phyloP scores from a whole-genome alignment of 805 yeast genomes.

The Cyberlindnera mrakii region DNA sequence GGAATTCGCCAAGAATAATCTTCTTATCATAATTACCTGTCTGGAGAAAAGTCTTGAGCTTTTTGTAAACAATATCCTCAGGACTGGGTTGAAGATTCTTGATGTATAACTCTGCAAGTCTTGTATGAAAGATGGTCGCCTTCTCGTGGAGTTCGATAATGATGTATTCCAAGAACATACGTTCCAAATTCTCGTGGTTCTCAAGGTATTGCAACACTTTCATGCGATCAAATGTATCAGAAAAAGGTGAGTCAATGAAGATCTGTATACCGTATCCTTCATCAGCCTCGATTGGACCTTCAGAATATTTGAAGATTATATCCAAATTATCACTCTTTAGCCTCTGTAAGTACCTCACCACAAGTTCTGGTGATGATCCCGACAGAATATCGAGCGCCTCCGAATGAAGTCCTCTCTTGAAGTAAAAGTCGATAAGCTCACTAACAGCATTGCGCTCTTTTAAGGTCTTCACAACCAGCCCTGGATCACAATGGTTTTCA shows the following conservation, averaged over 20 bases:
- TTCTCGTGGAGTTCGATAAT: constrained; percentile 34
- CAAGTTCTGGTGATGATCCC: constrained; percentile 21
- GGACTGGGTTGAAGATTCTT: constrained; percentile 17
- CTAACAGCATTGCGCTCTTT: constrained; percentile 41
- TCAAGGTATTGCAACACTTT: constrained; percentile 50
- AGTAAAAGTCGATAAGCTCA: constrained; percentile 76
- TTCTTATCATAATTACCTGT: constrained; percentile 27
- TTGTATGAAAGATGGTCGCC: constrained; percentile 34
- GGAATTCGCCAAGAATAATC: constrained; percentile 23
- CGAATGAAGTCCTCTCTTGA: constrained; percentile 51
- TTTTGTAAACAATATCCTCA: constrained; percentile 22
- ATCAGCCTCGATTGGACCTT: constrained; percentile 41
- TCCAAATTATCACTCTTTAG: constrained; percentile 43
- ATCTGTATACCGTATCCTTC: constrained; percentile 37
- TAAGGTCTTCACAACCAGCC: constrained; percentile 51
- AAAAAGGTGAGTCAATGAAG: constrained; percentile 58
- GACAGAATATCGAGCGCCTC: constrained; percentile 61
- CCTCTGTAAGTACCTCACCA: constrained; percentile 51
- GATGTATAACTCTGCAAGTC: constrained; percentile 41
- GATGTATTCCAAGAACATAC: constrained; percentile 48
- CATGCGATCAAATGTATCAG: constrained; percentile 49
- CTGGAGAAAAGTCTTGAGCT: constrained; percentile 29
- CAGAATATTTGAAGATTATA: constrained; percentile 50
- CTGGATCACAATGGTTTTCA: constrained; percentile 65
- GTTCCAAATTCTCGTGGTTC: constrained; percentile 26